These are phyloP conservation scores for Trametes cingulata DNA, from an alignment of 768 basidiomycete genomes.

Conservation along the genomic window DNA sequence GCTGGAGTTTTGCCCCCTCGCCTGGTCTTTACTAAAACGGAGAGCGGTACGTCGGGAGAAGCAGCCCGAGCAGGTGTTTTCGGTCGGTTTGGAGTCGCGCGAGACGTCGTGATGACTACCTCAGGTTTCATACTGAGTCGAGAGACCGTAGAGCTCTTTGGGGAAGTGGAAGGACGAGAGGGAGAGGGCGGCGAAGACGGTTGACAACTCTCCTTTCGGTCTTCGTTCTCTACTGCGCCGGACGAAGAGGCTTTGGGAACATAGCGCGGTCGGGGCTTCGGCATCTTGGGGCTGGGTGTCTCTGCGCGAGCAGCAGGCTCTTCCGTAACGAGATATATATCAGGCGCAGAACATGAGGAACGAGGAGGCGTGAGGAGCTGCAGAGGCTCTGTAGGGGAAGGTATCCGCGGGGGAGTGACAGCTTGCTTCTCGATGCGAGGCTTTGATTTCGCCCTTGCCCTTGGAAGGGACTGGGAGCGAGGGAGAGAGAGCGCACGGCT, in stretches of 20 bases:
- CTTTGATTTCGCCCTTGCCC: background rate
- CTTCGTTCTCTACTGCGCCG: background rate
- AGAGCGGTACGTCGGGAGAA: background rate
- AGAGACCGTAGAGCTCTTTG: background rate
- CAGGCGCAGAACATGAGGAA: conserved; percentile 18
- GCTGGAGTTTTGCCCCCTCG: background rate
- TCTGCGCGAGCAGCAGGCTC: background rate
- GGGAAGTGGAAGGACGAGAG: background rate
- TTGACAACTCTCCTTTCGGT: background rate
- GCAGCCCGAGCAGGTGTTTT: background rate
- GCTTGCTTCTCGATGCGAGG: background rate
- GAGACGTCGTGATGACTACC: conserved; percentile 11
- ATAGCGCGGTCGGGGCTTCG: conserved; percentile 13
- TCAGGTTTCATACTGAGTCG: conserved; percentile 4
- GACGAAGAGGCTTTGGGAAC: background rate
- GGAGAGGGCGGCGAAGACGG: background rate
- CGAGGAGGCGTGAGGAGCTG: conserved; percentile 23
- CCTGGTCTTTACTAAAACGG: background rate
- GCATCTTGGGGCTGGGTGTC: conserved; percentile 17
- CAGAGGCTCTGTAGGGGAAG: background rate
- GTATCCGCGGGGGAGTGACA: background rate
- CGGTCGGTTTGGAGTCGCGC: background rate
- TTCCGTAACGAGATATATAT: background rate
- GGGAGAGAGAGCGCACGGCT: background rate
- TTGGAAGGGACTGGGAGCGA: conserved; percentile 11